These are phyloP conservation scores for Aeminium ludgeri DNA, from an alignment of 495 filamentous ascomycete species.

Conservation along the genomic window DNA sequence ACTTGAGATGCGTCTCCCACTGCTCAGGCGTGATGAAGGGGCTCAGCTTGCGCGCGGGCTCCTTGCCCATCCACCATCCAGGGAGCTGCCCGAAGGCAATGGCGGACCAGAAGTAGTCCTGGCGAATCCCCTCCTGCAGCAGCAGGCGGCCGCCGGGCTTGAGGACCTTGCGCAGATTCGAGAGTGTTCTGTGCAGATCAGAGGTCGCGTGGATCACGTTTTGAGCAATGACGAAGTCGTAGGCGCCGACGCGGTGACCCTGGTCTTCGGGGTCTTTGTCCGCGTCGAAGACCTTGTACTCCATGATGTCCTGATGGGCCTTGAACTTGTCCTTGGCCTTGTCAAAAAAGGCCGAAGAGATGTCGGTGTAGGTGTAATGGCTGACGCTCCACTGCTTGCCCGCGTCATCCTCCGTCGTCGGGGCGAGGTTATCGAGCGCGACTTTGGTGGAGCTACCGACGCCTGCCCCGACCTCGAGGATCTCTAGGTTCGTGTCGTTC, in stretches of 20 bases:
- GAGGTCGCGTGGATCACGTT: constrained; percentile 15
- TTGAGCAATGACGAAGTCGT: constrained; percentile 13
- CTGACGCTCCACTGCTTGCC: too few relatives aligned
- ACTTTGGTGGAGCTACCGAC: constrained; percentile 11
- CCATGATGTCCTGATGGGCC: neutral
- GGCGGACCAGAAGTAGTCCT: neutral
- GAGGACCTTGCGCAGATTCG: constrained; percentile 9
- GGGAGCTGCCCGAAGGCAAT: constrained; percentile 4
- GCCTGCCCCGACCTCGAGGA: constrained; percentile 17
- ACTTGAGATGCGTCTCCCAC: constrained; percentile 15
- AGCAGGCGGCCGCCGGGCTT: constrained; percentile 14
- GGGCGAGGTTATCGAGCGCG: constrained; percentile 1
- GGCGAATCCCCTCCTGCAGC: constrained; percentile 7
- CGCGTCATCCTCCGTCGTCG: too few relatives aligned
- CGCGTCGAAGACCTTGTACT: constrained; percentile 11
- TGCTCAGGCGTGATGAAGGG: neutral
- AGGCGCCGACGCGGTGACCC: constrained; percentile 10
- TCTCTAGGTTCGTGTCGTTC: constrained; percentile 8
- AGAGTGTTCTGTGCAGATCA: constrained; percentile 3
- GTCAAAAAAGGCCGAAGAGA: constrained; percentile 14
- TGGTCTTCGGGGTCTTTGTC: constrained; percentile 14
- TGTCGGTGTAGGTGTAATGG: constrained; percentile 14
- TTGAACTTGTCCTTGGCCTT: constrained; percentile 7
- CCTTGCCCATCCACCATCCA: constrained; percentile 7
- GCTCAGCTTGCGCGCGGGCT: neutral